Evolutionary conservation across 2,329 filamentous ascomycete species (phyloP).

Genomic region (Sphaceloma murrayae): DNA sequence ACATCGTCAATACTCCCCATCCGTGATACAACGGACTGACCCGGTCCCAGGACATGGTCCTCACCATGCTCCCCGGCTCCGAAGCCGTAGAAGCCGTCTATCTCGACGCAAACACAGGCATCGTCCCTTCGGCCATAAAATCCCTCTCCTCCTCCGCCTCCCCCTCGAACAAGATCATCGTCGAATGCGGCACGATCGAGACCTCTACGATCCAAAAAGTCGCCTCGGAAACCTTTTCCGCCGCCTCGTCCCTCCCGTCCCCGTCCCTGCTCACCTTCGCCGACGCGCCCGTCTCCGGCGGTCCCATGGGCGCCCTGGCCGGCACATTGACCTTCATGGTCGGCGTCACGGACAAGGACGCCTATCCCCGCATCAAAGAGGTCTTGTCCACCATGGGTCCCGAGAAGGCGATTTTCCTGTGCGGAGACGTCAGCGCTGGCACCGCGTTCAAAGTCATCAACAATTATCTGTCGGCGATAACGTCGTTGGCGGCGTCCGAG

Average conservation of each 20-base stretch:
- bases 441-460: conserved; percentile 28
- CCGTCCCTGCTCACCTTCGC: conserved; percentile 23
- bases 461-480: conserved; percentile 26
- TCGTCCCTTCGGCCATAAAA: conserved; percentile 27
- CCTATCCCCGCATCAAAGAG: conserved; percentile 16
- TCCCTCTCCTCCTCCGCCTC: conserved; percentile 15
- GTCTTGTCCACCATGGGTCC: conserved; percentile 23
- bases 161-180: conserved; percentile 18
- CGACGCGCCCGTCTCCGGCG: conserved; percentile 33
- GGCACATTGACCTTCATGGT: conserved; percentile 33
- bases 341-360: conserved; percentile 21
- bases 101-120: conserved; percentile 27
- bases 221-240: conserved; percentile 15
- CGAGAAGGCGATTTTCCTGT: conserved; percentile 26
- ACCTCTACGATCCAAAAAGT: conserved; percentile 19
- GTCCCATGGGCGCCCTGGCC: conserved; percentile 29
- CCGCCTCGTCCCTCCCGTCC: conserved; percentile 5
- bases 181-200: conserved; percentile 23
- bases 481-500: conserved; percentile 23
- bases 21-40: neutral
- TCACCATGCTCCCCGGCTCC: conserved; percentile 35
- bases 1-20: neutral
- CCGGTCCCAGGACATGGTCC: conserved; percentile 28
- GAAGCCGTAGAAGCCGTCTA: conserved; percentile 33
- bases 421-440: conserved; percentile 26